A percentile compares a stretch with the other conserved stretches of the same genome.
Evolutionary conservation across 2,329 filamentous ascomycete genomes (phyloP).

Genomic region (Cytospora piceicola): DNA sequence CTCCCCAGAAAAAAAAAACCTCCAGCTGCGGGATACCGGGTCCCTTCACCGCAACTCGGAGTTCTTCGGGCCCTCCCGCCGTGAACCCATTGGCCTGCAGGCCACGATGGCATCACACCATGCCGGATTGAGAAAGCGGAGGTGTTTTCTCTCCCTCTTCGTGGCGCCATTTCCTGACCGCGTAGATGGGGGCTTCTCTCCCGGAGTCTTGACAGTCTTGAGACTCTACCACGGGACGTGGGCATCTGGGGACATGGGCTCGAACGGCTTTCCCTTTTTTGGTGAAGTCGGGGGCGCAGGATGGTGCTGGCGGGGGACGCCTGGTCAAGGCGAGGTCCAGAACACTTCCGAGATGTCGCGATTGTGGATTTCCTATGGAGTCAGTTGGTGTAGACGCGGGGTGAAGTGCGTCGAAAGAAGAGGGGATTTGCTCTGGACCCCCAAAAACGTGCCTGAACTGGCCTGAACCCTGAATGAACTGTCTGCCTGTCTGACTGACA

Average conservation of each 20-base stretch:
- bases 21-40: not conserved
- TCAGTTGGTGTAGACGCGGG: not conserved
- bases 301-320: constrained; percentile 18
- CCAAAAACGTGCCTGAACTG: not conserved
- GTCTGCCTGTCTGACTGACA: too few relatives aligned
- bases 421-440: not conserved
- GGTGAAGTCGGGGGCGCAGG: constrained; percentile 10
- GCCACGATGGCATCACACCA: constrained; percentile 22
- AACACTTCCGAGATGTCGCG: constrained; percentile 12
- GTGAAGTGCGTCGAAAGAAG: not conserved
- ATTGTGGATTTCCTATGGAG: not conserved
- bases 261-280: constrained; percentile 5
- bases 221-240: not conserved
- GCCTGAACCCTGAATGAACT: too few relatives aligned
- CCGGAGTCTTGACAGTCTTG: not conserved
- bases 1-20: not conserved
- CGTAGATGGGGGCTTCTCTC: constrained; percentile 6
- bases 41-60: constrained; percentile 12
- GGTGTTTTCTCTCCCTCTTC: not conserved
- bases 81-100: constrained; percentile 19
- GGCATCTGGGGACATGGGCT: not conserved
- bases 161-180: constrained; percentile 26
- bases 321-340: constrained; percentile 8
- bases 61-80: constrained; percentile 20
- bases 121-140: constrained; percentile 19